phyloP scores from a whole-genome alignment of 2,329 filamentous ascomycete genomes.

The Pseudogymnoascus sp. region DNA sequence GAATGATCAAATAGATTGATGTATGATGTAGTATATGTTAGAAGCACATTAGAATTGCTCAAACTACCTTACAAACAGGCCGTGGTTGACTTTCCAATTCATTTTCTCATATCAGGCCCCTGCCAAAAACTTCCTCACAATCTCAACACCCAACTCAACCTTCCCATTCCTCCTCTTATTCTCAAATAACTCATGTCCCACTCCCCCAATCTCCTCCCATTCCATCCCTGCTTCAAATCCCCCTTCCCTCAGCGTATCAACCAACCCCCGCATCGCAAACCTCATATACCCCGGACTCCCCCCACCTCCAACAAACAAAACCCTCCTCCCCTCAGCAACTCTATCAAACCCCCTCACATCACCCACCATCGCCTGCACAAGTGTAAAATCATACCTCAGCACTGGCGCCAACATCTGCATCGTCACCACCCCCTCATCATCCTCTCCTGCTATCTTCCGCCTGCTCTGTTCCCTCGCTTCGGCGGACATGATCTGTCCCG shows the following conservation, averaged over 20 bases:
- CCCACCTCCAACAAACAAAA: background rate
- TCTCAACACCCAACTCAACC: background rate
- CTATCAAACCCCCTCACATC: background rate
- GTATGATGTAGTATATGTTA: background rate
- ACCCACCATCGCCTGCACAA: background rate
- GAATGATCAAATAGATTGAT: conserved; percentile 6
- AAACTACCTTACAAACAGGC: background rate
- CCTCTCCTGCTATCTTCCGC: background rate
- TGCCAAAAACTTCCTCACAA: background rate
- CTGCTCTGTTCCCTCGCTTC: background rate
- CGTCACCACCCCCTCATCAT: background rate
- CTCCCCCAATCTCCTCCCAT: background rate
- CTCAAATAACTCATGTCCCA: conserved; percentile 1
- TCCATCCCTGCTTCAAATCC: background rate
- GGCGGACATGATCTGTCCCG: background rate
- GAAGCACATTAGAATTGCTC: background rate
- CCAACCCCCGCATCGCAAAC: background rate
- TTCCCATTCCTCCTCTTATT: background rate
- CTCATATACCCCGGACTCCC: background rate
- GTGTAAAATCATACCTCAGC: background rate
- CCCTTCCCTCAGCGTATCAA: background rate
- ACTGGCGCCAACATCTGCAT: background rate
- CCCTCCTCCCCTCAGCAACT: background rate
- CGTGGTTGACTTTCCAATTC: background rate
- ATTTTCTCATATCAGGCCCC: background rate